Base-by-base conservation (phyloP, 2,329 filamentous ascomycete species). In the Colletotrichum lupini region DNA sequence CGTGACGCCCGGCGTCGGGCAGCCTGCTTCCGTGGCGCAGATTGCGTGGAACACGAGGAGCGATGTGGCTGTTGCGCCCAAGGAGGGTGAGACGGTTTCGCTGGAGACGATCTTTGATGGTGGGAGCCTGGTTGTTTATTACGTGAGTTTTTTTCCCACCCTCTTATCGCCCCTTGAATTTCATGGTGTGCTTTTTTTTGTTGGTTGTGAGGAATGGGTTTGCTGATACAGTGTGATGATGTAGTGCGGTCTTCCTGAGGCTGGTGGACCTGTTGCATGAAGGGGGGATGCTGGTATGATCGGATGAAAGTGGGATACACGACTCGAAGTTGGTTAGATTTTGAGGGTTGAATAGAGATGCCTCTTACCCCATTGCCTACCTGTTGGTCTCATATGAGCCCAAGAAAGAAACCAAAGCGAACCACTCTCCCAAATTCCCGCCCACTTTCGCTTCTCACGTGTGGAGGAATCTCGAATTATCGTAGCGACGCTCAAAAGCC, bases 61-160 rank as follows among this genome's bases (percentile, higher is more conserved):
- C 8, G 49, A 67, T 3, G 9, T 61, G 3, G 16, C 49, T 1
- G 14, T 71, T 22, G 6, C 9, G 35, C 42, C 56, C 9, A 11
- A 4, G 5, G 8, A 59, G 12, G 16, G 60, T 0, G n/a, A 57
- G 46, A 28, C 19, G 12, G 49, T 71, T 1, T 71, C 68, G 5
- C 9, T 67, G 6, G 46, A 49, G 64, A 62, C 57, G 6, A 49
- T 24, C 1, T 37, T 58, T 4, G 14, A 72, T 5, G 68, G 64
- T n/a, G 68, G 57, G 14, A 72, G n/a, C 16, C 30, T 72, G 57
- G 7, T 22, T 3, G 68, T 72, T 19, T 37, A 22, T 57, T 72
- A 72, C 22, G 68, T 72, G 19, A 68, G 68, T 56, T 28, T 1
- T 7, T 5, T 1, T 1, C 3, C 1, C 26, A 26, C 26, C 26